Evolutionary conservation across 257 asterid species (phyloP).

Genomic region (Leptodermis oblonga): DNA sequence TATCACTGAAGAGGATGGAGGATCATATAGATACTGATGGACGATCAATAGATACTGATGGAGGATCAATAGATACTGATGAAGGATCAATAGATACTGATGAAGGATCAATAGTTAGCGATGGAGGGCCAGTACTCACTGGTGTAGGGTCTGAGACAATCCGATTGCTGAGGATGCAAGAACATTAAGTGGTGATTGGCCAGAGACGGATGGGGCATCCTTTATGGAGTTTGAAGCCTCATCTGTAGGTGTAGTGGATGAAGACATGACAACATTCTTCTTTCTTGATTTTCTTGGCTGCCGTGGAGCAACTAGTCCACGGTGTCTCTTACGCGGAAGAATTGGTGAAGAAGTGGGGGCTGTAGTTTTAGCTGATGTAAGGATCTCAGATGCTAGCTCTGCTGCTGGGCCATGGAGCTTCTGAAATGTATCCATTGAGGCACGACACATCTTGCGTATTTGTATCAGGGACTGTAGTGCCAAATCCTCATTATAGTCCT

Average conservation of each 20-base stretch:
- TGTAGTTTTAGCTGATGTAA: constrained; percentile 1
- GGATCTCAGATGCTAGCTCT: constrained; percentile 11
- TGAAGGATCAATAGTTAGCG: no score
- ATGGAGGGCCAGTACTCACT: no score
- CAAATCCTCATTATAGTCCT: constrained; percentile 16
- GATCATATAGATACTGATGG: constrained; percentile 12
- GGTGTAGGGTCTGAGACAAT: no score
- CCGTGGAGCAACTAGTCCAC: constrained; percentile 18
- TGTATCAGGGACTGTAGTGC: constrained; percentile 16
- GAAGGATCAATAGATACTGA: no score
- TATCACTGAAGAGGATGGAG: constrained; percentile 5
- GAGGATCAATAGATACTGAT: no score
- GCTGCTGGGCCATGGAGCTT: constrained; percentile 11
- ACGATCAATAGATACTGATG: no score
- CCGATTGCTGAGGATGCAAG: constrained; percentile 1
- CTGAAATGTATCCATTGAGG: constrained; percentile 11
- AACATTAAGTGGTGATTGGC: constrained; percentile 5
- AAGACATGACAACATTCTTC: background rate
- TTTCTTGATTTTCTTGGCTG: constrained; percentile 19
- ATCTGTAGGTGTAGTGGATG: constrained; percentile 5
- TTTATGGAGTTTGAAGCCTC: no score
- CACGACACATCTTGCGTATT: constrained; percentile 12
- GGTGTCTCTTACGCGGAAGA: constrained; percentile 11
- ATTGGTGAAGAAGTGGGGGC: constrained; percentile 1
- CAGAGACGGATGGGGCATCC: background rate